These are phyloP conservation scores for Yamadazyma phyllophila DNA, from an alignment of 805 yeast species.

Conservation along the genomic window DNA sequence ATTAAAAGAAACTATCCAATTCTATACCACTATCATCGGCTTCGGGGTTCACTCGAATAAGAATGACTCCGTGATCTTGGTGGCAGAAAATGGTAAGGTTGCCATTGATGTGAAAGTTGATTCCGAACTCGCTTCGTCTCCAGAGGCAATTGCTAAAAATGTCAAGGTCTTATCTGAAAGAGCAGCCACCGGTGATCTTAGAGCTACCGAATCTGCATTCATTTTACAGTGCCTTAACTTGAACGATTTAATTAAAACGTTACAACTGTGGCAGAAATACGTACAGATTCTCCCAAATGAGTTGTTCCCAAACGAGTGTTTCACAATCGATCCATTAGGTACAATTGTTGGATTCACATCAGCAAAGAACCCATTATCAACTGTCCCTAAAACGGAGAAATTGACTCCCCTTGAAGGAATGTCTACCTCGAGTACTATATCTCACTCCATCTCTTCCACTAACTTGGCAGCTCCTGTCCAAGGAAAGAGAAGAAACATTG, in stretches of 20 bases:
- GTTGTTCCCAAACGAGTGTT: conserved; percentile 71
- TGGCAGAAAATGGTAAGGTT: conserved; percentile 21
- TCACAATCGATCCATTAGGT: conserved; percentile 82
- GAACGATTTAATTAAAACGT: conserved; percentile 29
- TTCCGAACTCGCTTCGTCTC: conserved; percentile 15
- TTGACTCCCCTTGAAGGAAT: conserved; percentile 18
- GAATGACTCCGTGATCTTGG: conserved; percentile 18
- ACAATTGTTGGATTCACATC: conserved; percentile 77
- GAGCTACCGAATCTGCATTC: conserved; percentile 39
- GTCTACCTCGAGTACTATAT: conserved; percentile 11
- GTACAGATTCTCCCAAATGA: conserved; percentile 68
- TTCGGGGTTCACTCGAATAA: conserved; percentile 23
- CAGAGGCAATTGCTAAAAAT: conserved; percentile 17
- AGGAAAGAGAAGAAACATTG: conserved; percentile 56
- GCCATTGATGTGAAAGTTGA: conserved; percentile 21
- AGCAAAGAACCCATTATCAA: conserved; percentile 52
- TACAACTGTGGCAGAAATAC: conserved; percentile 6
- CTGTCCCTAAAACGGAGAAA: conserved; percentile 43
- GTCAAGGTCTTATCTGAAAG: conserved; percentile 17
- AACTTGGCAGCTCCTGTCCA: conserved; percentile 15
- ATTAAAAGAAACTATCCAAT: conserved; percentile 47
- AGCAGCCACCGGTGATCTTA: conserved; percentile 42
- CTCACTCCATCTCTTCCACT: conserved; percentile 7
- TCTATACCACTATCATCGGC: conserved; percentile 52
- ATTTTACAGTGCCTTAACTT: conserved; percentile 48